Evolutionary conservation across 2,329 filamentous ascomycete genomes (phyloP), one percentile per base, ranked within the genome.

Genomic region (Paecilomyces niveus): DNA sequence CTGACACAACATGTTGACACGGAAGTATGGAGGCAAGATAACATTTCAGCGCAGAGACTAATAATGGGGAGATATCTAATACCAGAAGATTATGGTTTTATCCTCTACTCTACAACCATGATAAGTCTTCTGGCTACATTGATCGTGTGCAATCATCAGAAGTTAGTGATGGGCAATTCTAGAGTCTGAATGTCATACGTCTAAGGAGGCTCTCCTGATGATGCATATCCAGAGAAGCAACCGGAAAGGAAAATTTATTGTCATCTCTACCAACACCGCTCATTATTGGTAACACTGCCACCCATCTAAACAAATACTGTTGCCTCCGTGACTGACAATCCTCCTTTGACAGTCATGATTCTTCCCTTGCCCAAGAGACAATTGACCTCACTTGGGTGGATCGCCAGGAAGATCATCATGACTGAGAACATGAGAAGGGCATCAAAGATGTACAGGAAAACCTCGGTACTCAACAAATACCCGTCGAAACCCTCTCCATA

Each of bases 361-460:
- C 52, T 58, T 18, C 61, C 61, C 8, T 26, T 52, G 10, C 50
- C 50, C 50, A 52, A n/a, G 15, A 52, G 50, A n/a, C 50, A 52
- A 29, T 52, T 52, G 3, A 52, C 24, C 50, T 52, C 7, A 10
- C 50, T 52, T 58, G 45, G 2, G 64, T 64, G 26, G 39, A 54
- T 35, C 13, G 33, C 18, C 1, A 35, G 9, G 21, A 22, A 10
- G 5, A 6, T 1, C n/a, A 56, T 3, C 54, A 56, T 50, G 1
- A 50, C 35, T n/a, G 51, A 22, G 21, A 59, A 64, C 64, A 68
- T 68, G 22, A 63, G 54, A 21, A 63, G 29, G 1, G 64, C 61
- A 55, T 67, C 65, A 49, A 67, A 66, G 13, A 66, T 52, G 50
- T 68, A 68, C 5, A 67, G 53, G 31, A 55, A 67, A 11, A 60